Evolutionary conservation across 768 basidiomycete species (phyloP).

Genomic region (Thelephora ganbajun): DNA sequence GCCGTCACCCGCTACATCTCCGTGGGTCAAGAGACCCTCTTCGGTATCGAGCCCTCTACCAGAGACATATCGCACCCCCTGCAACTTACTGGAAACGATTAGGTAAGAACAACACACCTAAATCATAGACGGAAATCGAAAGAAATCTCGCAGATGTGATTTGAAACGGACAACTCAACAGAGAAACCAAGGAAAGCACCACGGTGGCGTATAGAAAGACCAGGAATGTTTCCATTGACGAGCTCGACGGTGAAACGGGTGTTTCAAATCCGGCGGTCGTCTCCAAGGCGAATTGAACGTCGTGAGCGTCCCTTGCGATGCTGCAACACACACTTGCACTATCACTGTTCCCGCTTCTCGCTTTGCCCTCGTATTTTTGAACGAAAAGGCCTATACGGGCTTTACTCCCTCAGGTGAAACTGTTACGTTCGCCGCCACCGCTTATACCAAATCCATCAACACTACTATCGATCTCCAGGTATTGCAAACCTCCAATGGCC

Average conservation of each 20-base stretch:
- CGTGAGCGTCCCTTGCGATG: conserved; percentile 22
- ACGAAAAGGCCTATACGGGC: conserved; percentile 23
- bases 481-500: conserved; percentile 55
- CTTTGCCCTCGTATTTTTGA: conserved; percentile 65
- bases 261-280: conserved; percentile 25
- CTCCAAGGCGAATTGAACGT: conserved; percentile 20
- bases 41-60: neutral
- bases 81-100: conserved; percentile 20
- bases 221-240: conserved; percentile 36
- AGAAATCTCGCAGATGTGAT: no score
- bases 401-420: conserved; percentile 19
- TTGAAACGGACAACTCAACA: no score
- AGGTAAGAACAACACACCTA: conserved; percentile 25
- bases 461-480: conserved; percentile 41
- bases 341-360: conserved; percentile 57
- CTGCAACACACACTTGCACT: conserved; percentile 33
- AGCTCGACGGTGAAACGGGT: conserved; percentile 22
- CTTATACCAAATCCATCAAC: conserved; percentile 35
- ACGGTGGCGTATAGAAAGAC: no score
- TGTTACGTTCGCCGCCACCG: conserved; percentile 44
- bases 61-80: conserved; percentile 16
- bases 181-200: no score
- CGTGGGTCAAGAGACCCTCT: neutral
- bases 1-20: neutral
- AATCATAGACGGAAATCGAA: no score